These are phyloP conservation scores for Cordia subcordata DNA, from an alignment of 257 asterid species.

Conservation along the genomic window DNA sequence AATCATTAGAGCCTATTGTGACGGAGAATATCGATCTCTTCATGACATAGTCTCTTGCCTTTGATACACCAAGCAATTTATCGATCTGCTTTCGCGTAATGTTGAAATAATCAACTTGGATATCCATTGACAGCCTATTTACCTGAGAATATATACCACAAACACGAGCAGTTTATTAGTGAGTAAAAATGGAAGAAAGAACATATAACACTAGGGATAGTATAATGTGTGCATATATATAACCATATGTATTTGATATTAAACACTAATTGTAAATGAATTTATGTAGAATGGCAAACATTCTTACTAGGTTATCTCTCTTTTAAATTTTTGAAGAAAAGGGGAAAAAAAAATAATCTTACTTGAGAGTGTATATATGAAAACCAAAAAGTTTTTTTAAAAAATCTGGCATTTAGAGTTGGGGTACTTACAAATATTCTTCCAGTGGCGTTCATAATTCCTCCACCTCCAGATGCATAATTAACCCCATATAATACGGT, in stretches of 20 bases:
- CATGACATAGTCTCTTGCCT: slow-evolving; percentile 57
- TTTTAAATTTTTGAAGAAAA: too few species aligned
- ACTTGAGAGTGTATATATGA: too few species aligned
- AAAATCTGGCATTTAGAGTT: neutral
- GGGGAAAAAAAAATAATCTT: too few species aligned
- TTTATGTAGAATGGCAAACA: too few species aligned
- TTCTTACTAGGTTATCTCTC: too few species aligned
- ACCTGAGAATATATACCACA: slow-evolving; percentile 37
- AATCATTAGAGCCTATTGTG: slow-evolving; percentile 82
- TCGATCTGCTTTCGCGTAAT: slow-evolving; percentile 70
- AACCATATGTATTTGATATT: too few species aligned
- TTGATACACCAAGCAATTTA: slow-evolving; percentile 48
- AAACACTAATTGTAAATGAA: too few species aligned
- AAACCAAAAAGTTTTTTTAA: too few species aligned
- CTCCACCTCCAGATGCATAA: slow-evolving; percentile 97
- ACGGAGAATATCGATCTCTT: slow-evolving; percentile 70
- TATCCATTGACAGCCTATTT: slow-evolving; percentile 84
- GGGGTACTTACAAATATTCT: slow-evolving; percentile 57
- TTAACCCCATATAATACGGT: slow-evolving; percentile 66
- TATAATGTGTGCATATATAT: too few species aligned
- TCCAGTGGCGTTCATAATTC: slow-evolving; percentile 89
- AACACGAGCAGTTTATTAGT: too few species aligned
- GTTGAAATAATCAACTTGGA: slow-evolving; percentile 86
- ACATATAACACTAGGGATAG: too few species aligned
- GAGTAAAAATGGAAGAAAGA: too few species aligned